Conservation (phyloP, 768 basidiomycete species). For the Lepiota venenata region DNA sequence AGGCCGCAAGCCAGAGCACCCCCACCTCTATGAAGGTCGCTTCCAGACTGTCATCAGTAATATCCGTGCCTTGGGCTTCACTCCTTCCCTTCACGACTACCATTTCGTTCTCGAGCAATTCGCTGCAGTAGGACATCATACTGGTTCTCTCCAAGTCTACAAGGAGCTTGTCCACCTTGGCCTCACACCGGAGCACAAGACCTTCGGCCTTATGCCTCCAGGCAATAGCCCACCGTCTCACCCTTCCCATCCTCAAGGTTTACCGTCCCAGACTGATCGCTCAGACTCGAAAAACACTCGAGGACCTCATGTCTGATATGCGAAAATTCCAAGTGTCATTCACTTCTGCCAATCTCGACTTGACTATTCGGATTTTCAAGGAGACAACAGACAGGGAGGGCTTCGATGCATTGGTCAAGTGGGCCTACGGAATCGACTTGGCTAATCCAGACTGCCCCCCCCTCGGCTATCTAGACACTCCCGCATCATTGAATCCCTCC, state of each 20-base stretch:
- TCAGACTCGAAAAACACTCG: constrained; percentile 45
- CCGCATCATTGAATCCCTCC: constrained; percentile 15
- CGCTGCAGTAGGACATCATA: constrained; percentile 68
- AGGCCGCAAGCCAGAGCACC: constrained; percentile 29
- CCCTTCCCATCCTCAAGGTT: constrained; percentile 47
- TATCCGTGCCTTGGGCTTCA: constrained; percentile 52
- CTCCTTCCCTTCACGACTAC: constrained; percentile 62
- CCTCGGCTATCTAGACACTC: constrained; percentile 35
- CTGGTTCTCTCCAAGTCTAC: constrained; percentile 58
- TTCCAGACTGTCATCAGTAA: constrained; percentile 67
- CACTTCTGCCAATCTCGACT: constrained; percentile 61
- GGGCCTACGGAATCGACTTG: constrained; percentile 76
- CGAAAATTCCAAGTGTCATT: constrained; percentile 39
- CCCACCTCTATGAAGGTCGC: constrained; percentile 63
- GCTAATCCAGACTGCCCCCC: constrained; percentile 68
- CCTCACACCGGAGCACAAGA: constrained; percentile 46
- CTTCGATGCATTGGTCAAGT: constrained; percentile 59
- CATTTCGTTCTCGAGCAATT: constrained; percentile 74
- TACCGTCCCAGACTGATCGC: constrained; percentile 31
- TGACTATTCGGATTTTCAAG: constrained; percentile 66
- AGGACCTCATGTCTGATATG: constrained; percentile 59
- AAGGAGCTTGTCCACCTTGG: constrained; percentile 48
- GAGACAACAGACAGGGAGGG: constrained; percentile 52
- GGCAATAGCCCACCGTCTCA: constrained; percentile 65
- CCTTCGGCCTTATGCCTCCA: constrained; percentile 65